A percentile compares a stretch with the other conserved stretches of the same genome.
phyloP scores from a whole-genome alignment of 148 eudicot species.

The Vaccinium macrocarpon region DNA sequence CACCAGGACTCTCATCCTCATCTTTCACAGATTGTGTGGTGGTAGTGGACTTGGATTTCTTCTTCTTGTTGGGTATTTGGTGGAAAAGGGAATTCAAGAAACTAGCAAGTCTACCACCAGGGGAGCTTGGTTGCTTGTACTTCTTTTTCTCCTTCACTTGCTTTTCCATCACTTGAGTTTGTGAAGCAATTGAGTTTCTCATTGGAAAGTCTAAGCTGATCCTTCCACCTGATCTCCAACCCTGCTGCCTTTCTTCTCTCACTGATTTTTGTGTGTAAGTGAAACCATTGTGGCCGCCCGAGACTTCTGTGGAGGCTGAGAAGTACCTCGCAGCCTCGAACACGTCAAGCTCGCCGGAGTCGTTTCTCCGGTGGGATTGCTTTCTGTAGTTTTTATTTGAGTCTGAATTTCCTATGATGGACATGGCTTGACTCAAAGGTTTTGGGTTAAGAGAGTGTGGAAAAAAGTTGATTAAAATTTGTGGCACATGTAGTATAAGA shows the following conservation, averaged over 20 bases:
- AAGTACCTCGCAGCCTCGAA: conserved; percentile 80
- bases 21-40: conserved; percentile 44
- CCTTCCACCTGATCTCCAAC: conserved; percentile 36
- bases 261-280: conserved; percentile 20
- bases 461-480: neutral
- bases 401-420: conserved; percentile 25
- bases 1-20: conserved; percentile 55
- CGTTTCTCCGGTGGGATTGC: conserved; percentile 39
- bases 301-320: conserved; percentile 43
- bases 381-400: conserved; percentile 43
- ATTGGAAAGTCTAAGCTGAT: conserved; percentile 69
- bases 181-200: conserved; percentile 30
- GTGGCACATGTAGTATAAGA: neutral
- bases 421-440: conserved; percentile 37
- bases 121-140: conserved; percentile 80
- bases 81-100: conserved; percentile 75
- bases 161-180: conserved; percentile 18
- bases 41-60: conserved; percentile 40
- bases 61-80: conserved; percentile 65
- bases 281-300: neutral
- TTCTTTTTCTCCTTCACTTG: conserved; percentile 39
- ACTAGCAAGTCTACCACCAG: conserved; percentile 77
- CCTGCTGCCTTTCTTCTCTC: conserved; percentile 9
- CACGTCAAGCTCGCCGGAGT: conserved; percentile 79
- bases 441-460: neutral